Base-by-base conservation (phyloP, 202 grass and related monocot species). In the Dendrocalamus latiflorus region DNA sequence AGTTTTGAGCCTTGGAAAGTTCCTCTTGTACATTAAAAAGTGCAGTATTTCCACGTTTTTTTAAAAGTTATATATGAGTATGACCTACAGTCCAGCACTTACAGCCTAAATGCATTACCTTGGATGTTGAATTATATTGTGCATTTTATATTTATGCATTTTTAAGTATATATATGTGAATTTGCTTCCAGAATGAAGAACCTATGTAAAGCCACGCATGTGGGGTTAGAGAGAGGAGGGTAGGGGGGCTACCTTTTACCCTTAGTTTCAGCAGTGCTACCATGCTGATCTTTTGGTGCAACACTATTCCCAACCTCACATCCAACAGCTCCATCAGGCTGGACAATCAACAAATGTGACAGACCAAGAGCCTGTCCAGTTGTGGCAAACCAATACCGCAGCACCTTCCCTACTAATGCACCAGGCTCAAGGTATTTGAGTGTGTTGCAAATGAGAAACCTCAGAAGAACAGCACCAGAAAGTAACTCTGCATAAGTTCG, bases 341-440 rank as follows among this genome's bases (percentile, higher is more conserved):
- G 42, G 14, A 66, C 44, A 45, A 43, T 78, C 77, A 76, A 71
- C 56, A 85, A 76, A 85, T 81, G 54, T 37, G 42, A 18, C 20
- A 85, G 64, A 62, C n/a, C n/a, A n/a, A n/a, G n/a, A n/a, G n/a
- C n/a, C n/a, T n/a, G n/a, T n/a, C 70, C 86, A 26, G 62, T 48
- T 55, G 37, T 75, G 47, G 54, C 45, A 70, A 85, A 77, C 82
- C 82, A 89, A 70, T 58, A 74, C 39, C 15, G 25, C 28, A 89
- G 37, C 48, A 76, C 22, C 25, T 75, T 85, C 62, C 76, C 65
- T 34, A 81, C 45, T 48, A 81, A 20, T 60, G 16, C n/a, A 68
- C 36, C 11, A 63, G 64, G 82, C 64, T 81, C 14, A 73, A 89
- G 77, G 77, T 85, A 81, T 61, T 81, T 76, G 54, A 89, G 70